phyloP scores from a whole-genome alignment of 2,329 filamentous ascomycete genomes.

The Lizonia empirigonia region DNA sequence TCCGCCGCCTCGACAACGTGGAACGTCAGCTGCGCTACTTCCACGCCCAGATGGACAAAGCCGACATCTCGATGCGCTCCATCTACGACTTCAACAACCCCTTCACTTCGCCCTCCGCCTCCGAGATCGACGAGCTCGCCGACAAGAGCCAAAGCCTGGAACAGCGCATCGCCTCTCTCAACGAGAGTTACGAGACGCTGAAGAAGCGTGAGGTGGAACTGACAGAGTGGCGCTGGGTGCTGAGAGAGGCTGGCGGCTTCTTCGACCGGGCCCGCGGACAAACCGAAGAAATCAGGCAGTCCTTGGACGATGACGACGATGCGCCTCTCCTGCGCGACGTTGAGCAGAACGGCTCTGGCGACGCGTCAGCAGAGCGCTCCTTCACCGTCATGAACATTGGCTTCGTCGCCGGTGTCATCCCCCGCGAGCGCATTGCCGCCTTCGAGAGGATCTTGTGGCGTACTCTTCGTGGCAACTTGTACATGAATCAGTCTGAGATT shows the following conservation, averaged over 20 bases:
- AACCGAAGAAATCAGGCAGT: constrained; percentile 93
- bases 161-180: constrained; percentile 86
- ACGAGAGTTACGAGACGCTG: constrained; percentile 97
- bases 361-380: constrained; percentile 73
- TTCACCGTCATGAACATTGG: constrained; percentile 99
- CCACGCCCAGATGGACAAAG: constrained; percentile 93
- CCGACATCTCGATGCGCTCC: constrained; percentile 81
- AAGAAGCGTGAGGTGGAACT: constrained; percentile 98
- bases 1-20: constrained; percentile 95
- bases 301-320: constrained; percentile 81
- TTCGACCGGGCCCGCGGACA: constrained; percentile 96
- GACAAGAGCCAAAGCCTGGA: constrained; percentile 93
- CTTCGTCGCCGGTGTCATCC: constrained; percentile 95
- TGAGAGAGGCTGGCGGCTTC: constrained; percentile 94
- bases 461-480: constrained; percentile 94
- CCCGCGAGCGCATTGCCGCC: constrained; percentile 86
- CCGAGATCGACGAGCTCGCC: constrained; percentile 94
- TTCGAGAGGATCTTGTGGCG: constrained; percentile 98
- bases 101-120: constrained; percentile 84
- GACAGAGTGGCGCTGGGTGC: constrained; percentile 97
- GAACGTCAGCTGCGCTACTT: constrained; percentile 98
- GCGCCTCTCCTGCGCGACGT: constrained; percentile 91
- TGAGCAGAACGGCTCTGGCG: constrained; percentile 78
- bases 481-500: constrained; percentile 99
- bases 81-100: constrained; percentile 89